Evolutionary conservation across 306 rosid genomes (phyloP), one percentile per base, ranked within the genome.

Genomic region (Gleditsia sinensis): DNA sequence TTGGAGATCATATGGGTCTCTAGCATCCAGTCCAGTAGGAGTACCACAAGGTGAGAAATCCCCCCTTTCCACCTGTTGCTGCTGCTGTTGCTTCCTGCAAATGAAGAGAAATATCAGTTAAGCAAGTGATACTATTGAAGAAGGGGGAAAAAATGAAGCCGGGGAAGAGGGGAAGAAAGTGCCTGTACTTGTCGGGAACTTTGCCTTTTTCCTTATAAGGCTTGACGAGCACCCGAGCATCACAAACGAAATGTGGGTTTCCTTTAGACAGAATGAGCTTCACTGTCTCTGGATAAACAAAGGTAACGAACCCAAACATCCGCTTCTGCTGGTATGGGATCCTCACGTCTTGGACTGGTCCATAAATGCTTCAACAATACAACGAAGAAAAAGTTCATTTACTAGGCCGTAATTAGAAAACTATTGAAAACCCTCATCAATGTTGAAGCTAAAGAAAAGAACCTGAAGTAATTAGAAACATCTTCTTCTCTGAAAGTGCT

Each of bases 191-290:
- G 88, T 94, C 97, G 9, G 93, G 97, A 13, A 88, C 93, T 86
- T 94, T 94, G 76, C 99, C 99, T 69, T 94, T 94, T 88, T 94
- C 99, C 88, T 94, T 94, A 85, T 94, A 94, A 82, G 99, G 99
- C 86, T 94, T 94, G 25, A 94, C 99, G 19, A 94, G 96, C 56
- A 94, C 99, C 51, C 99, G 60, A 24, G 99, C 97, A 90, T 94
- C 99, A 82, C 99, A 92, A 16, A 94, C 97, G 50, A 94, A 94
- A 86, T 94, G 97, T 50, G 99, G 99, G 75, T 94, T 94, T 62
- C 99, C 99, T 67, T 94, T 94, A 1, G 97, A 92, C 67, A 94
- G 78, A 54, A 92, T 92, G 25, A 88, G 90, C 89, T 94, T 94
- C 87, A 94, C 97, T 0, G 99, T 94, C 69, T 91, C 99, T 0